Conservation (phyloP, 345 rosid species). For the Brassica cretica region DNA sequence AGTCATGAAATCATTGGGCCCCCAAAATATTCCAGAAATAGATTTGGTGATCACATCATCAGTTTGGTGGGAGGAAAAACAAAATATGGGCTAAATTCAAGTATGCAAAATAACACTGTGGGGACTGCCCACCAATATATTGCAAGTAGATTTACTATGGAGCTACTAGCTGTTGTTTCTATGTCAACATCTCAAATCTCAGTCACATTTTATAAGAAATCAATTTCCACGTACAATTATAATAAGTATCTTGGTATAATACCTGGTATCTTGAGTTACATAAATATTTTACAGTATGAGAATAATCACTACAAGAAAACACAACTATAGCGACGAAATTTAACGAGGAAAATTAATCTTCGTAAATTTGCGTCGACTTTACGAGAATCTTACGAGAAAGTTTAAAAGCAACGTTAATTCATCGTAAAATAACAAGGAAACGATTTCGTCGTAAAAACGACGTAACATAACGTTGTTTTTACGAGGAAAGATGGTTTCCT, state of each 20-base stretch:
- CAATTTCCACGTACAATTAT: not conserved
- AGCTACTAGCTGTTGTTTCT: conserved; percentile 6
- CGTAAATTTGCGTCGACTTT: no score
- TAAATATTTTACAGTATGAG: not conserved
- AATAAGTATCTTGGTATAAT: not conserved
- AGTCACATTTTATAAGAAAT: not conserved
- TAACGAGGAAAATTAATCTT: no score
- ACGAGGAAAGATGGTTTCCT: no score
- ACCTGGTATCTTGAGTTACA: not conserved
- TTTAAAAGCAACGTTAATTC: no score
- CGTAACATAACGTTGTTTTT: no score
- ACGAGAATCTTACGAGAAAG: no score
- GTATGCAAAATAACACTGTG: conserved; percentile 30
- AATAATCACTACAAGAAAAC: not conserved
- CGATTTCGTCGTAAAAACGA: no score
- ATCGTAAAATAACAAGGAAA: no score
- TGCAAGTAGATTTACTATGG: conserved; percentile 18
- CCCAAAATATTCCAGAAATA: conserved; percentile 37
- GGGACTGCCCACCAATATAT: conserved; percentile 29
- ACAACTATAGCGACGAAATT: no score
- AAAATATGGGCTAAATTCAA: conserved; percentile 25
- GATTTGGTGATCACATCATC: conserved; percentile 36
- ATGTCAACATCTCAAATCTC: conserved; percentile 8
- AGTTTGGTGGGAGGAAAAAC: conserved; percentile 14
- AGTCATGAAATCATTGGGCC: conserved; percentile 16